These are phyloP conservation scores for Zygotorulaspora florentina DNA, from an alignment of 805 yeast species.

Conservation along the genomic window DNA sequence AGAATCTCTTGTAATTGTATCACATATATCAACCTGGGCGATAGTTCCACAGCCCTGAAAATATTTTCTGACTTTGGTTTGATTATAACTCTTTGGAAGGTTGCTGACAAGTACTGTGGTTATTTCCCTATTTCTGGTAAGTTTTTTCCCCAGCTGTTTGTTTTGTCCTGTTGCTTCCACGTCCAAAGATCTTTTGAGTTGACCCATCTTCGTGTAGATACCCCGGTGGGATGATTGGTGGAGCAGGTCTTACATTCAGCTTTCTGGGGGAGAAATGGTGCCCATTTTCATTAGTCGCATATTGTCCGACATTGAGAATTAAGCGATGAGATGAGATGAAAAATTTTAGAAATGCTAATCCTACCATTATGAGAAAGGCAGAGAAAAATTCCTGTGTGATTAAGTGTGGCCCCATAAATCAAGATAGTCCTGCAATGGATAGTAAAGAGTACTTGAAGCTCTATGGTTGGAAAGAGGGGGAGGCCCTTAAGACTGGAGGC, in stretches of 20 bases:
- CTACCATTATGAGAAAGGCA: too few species aligned
- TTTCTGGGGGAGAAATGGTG: too few species aligned
- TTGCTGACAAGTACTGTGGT: constrained; percentile 51
- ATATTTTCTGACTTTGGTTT: constrained; percentile 38
- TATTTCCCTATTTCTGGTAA: constrained; percentile 45
- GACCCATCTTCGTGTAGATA: background rate
- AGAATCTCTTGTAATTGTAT: constrained; percentile 15
- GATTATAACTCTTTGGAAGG: constrained; percentile 41
- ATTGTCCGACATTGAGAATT: too few species aligned
- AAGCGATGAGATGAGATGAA: constrained; percentile 9
- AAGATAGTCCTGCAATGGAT: constrained; percentile 49
- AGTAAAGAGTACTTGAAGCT: constrained; percentile 65
- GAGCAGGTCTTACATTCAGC: background rate
- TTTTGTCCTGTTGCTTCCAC: constrained; percentile 8
- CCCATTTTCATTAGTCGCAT: too few species aligned
- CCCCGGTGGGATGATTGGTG: background rate
- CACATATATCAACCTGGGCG: constrained; percentile 33
- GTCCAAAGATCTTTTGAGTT: constrained; percentile 10
- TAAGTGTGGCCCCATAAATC: background rate
- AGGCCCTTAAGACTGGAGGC: constrained; percentile 76
- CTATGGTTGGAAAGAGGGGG: constrained; percentile 92
- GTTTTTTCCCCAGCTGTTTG: constrained; percentile 6
- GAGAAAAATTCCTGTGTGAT: too few species aligned
- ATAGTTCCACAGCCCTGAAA: constrained; percentile 63
- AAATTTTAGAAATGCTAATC: constrained; percentile 2